Percentiles rank a stretch among this genome's conserved stretches.
Conservation (phyloP, 1,139 yeast species). For the Hyphopichia pseudoburtonii region DNA sequence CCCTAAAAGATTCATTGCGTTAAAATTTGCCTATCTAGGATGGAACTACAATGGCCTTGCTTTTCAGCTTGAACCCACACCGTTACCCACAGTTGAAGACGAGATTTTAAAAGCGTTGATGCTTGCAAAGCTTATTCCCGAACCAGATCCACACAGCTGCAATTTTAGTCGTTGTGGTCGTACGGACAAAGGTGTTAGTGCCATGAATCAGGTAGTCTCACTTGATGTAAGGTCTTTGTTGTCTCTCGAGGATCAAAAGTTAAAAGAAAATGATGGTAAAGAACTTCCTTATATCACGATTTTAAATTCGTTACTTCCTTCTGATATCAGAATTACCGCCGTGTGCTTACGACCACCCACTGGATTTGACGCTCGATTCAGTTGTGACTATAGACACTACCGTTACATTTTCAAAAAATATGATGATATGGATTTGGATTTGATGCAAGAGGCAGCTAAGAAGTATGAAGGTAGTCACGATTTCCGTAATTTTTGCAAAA, state of each 20-base stretch:
- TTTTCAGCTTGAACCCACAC: slow-evolving; percentile 70
- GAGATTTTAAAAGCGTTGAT: slow-evolving; percentile 68
- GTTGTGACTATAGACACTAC: slow-evolving; percentile 82
- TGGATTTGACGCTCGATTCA: slow-evolving; percentile 88
- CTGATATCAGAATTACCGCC: slow-evolving; percentile 79
- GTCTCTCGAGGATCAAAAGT: slow-evolving; percentile 54
- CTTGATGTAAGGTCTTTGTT: slow-evolving; percentile 71
- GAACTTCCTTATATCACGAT: slow-evolving; percentile 80
- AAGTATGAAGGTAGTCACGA: slow-evolving; percentile 77
- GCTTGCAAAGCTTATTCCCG: slow-evolving; percentile 64
- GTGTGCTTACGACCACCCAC: slow-evolving; percentile 80
- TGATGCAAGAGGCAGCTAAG: slow-evolving; percentile 71
- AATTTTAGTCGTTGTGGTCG: slow-evolving; percentile 91
- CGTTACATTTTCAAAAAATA: slow-evolving; percentile 66
- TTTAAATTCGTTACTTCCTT: slow-evolving; percentile 74
- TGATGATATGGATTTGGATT: slow-evolving; percentile 55
- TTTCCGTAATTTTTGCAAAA: slow-evolving; percentile 89
- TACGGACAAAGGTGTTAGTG: slow-evolving; percentile 96
- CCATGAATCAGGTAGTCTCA: slow-evolving; percentile 92
- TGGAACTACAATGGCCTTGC: slow-evolving; percentile 95
- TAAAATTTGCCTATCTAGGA: slow-evolving; percentile 84
- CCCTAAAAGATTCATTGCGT: slow-evolving; percentile 69
- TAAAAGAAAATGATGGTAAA: slow-evolving; percentile 52
- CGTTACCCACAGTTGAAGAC: slow-evolving; percentile 85
- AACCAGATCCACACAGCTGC: slow-evolving; percentile 59